Evolutionary conservation across 345 rosid genomes (phyloP).

Genomic region (Microcos paniculata): DNA sequence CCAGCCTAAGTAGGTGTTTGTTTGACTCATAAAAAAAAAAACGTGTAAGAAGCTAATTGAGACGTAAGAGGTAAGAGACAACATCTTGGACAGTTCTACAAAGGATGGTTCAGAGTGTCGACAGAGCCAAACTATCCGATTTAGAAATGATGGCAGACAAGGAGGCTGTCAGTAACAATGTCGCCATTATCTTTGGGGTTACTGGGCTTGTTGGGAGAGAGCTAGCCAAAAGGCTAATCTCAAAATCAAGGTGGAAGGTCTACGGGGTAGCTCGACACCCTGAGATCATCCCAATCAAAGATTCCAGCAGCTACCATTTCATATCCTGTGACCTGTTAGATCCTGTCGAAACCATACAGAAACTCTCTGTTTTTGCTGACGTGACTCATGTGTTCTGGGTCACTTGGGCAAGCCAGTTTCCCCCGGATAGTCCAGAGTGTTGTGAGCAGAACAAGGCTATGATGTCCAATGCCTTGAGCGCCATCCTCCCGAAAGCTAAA

Average conservation of each 20-base stretch:
- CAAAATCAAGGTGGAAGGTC: slow-evolving; percentile 67
- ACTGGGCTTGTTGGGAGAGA: slow-evolving; percentile 90
- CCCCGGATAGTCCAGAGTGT: slow-evolving; percentile 57
- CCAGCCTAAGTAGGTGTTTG: background rate
- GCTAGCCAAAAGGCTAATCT: slow-evolving; percentile 49
- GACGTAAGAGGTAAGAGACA: background rate
- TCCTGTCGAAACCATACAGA: slow-evolving; percentile 48
- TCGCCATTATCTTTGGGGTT: slow-evolving; percentile 76
- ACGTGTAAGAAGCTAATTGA: background rate
- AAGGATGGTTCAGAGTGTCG: slow-evolving; percentile 1
- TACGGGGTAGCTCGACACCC: slow-evolving; percentile 74
- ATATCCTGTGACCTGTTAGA: slow-evolving; percentile 72
- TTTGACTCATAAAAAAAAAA: background rate
- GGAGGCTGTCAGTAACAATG: slow-evolving; percentile 32
- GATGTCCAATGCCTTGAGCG: slow-evolving; percentile 67
- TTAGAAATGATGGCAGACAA: slow-evolving; percentile 33
- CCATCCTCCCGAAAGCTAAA: slow-evolving; percentile 49
- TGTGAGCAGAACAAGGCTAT: slow-evolving; percentile 66
- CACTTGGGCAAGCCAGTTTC: slow-evolving; percentile 73
- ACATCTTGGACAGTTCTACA: background rate
- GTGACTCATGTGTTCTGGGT: slow-evolving; percentile 84
- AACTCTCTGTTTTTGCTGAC: slow-evolving; percentile 41
- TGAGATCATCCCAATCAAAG: slow-evolving; percentile 40
- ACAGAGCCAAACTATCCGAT: background rate
- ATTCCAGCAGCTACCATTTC: slow-evolving; percentile 45